Conservation (phyloP, 176 grass and related monocot species). For the Carex kokanica region DNA sequence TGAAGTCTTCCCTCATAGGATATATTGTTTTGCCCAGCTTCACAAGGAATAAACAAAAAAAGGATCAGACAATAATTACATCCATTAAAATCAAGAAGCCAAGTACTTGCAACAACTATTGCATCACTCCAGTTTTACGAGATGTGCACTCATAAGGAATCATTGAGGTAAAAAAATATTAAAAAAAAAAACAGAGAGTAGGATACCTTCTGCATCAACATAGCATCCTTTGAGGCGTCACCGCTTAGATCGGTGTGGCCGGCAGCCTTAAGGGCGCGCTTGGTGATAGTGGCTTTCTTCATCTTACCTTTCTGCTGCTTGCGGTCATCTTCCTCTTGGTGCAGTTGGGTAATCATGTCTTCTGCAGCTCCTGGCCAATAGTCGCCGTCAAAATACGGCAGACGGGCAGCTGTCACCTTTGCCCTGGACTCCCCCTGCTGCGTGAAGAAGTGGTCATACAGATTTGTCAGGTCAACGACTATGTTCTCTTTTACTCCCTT, state of each 20-base stretch:
- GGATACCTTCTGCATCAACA: conserved; percentile 90
- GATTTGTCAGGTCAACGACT: conserved; percentile 89
- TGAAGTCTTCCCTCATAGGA: conserved; percentile 99
- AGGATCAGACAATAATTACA: conserved; percentile 2
- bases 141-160: not conserved
- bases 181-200: conserved; percentile 11
- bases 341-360: conserved; percentile 98
- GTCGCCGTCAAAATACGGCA: conserved; percentile 98
- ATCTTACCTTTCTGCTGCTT: conserved; percentile 88
- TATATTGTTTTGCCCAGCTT: conserved; percentile 95
- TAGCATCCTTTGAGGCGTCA: conserved; percentile 89
- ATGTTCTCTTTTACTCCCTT: conserved; percentile 90
- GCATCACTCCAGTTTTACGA: not conserved
- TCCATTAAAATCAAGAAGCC: conserved; percentile 16
- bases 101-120: not conserved
- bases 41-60: conserved; percentile 39
- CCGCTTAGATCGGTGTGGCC: conserved; percentile 88
- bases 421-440: conserved; percentile 72
- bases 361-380: conserved; percentile 99
- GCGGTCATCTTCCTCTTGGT: conserved; percentile 82
- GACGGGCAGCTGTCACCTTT: conserved; percentile 88
- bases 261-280: conserved; percentile 90
- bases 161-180: conserved; percentile 25
- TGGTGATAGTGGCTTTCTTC: conserved; percentile 81
- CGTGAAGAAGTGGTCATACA: conserved; percentile 92